Conservation (phyloP, 129 eudicot species). For the Lonicera japonica region DNA sequence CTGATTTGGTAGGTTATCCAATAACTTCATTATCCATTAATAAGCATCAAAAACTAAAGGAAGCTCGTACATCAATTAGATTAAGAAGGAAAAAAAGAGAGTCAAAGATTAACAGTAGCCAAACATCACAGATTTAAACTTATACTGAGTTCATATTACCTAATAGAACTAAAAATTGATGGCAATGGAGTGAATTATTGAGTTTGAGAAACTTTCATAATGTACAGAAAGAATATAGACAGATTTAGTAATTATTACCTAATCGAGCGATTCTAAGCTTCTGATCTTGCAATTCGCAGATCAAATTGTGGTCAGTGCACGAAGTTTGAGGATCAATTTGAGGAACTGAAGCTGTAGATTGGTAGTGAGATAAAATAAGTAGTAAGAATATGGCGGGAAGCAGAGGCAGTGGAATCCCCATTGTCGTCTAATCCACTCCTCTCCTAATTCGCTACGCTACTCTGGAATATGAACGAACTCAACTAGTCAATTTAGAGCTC, state of each 20-base stretch:
- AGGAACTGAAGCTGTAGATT: slow-evolving; percentile 7
- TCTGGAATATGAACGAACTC: too few species aligned
- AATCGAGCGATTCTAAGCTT: slow-evolving; percentile 33
- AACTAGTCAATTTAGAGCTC: too few species aligned
- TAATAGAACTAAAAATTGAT: neutral
- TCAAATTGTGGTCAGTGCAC: slow-evolving; percentile 6
- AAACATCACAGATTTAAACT: neutral
- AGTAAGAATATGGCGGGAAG: slow-evolving; percentile 27
- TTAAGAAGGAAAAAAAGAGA: neutral
- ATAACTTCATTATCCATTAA: too few species aligned
- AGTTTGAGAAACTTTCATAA: neutral
- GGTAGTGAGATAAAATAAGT: slow-evolving; percentile 5
- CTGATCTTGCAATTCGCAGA: slow-evolving; percentile 27
- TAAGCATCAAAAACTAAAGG: too few species aligned
- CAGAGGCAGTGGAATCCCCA: slow-evolving; percentile 19
- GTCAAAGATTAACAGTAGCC: neutral
- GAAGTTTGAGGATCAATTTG: slow-evolving; percentile 9
- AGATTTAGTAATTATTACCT: slow-evolving; percentile 19
- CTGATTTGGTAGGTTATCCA: too few species aligned
- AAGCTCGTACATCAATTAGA: neutral
- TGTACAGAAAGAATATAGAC: neutral
- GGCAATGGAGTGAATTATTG: neutral
- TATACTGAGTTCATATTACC: neutral
- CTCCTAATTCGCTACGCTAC: too few species aligned
- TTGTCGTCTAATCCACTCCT: neutral